Conservation (phyloP, 441 rosid species). For the Bruguiera hainesii region DNA sequence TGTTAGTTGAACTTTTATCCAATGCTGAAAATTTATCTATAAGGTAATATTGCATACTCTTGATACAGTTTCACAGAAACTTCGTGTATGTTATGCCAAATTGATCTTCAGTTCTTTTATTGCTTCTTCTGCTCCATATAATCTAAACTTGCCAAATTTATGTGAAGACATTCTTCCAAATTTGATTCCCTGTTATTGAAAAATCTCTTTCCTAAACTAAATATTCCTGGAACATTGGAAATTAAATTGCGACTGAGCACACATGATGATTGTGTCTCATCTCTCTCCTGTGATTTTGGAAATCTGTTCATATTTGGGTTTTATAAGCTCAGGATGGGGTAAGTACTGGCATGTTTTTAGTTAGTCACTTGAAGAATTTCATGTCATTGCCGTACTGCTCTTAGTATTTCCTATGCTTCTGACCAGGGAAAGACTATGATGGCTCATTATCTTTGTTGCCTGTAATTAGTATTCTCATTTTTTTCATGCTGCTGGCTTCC, state of each 20-base stretch:
- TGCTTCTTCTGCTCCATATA: too few species aligned
- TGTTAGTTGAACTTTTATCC: slow-evolving; percentile 38
- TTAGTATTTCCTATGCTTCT: neutral
- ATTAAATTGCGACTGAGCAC: too few species aligned
- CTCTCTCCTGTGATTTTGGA: too few species aligned
- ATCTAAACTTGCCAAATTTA: too few species aligned
- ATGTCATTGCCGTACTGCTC: neutral
- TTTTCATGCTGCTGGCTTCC: slow-evolving; percentile 10
- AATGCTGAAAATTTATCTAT: slow-evolving; percentile 36
- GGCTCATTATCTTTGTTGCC: neutral
- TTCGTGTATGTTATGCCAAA: neutral
- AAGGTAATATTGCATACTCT: slow-evolving; percentile 28
- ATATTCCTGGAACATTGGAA: too few species aligned
- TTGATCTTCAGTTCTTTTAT: neutral
- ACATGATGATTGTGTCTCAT: too few species aligned
- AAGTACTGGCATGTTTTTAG: neutral
- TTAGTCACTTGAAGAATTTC: neutral
- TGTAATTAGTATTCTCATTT: neutral
- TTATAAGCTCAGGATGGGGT: neutral
- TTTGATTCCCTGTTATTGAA: too few species aligned
- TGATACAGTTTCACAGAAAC: neutral
- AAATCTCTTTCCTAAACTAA: too few species aligned
- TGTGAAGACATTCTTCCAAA: too few species aligned
- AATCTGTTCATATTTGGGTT: neutral
- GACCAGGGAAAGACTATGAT: neutral